Percentiles rank a stretch among this genome's conserved stretches.
Conservation (phyloP, 305 asterid species). For the Fraxinus latifolia region DNA sequence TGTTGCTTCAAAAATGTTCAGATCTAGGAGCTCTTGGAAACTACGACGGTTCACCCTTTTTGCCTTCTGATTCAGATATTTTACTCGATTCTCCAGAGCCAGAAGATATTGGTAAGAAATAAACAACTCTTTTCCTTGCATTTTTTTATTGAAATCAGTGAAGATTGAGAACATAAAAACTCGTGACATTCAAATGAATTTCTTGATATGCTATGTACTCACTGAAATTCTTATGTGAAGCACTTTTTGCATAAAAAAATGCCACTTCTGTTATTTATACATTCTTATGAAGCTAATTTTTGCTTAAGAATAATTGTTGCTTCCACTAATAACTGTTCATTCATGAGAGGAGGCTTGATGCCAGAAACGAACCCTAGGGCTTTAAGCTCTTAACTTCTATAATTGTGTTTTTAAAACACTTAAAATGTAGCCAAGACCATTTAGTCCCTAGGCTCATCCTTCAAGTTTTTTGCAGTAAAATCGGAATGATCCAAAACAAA, state of each 20-base stretch:
- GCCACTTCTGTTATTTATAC: not conserved
- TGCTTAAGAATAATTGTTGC: not conserved
- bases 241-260: not conserved
- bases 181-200: not conserved
- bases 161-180: not conserved
- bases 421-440: not conserved
- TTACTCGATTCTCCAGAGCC: constrained; percentile 88
- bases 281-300: not conserved
- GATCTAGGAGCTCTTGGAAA: constrained; percentile 97
- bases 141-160: constrained; percentile 9
- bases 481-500: not conserved
- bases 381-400: not conserved
- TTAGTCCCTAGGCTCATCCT: not conserved
- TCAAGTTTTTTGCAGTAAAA: not conserved
- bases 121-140: not conserved
- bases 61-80: constrained; percentile 91
- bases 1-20: constrained; percentile 30
- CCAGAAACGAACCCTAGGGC: not conserved
- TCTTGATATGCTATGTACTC: not conserved
- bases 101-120: constrained; percentile 75
- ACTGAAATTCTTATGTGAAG: not conserved
- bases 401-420: not conserved
- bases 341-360: not conserved
- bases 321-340: not conserved
- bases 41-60: constrained; percentile 85